phyloP scores from a whole-genome alignment of 441 rosid genomes.

The Adansonia grandidieri region DNA sequence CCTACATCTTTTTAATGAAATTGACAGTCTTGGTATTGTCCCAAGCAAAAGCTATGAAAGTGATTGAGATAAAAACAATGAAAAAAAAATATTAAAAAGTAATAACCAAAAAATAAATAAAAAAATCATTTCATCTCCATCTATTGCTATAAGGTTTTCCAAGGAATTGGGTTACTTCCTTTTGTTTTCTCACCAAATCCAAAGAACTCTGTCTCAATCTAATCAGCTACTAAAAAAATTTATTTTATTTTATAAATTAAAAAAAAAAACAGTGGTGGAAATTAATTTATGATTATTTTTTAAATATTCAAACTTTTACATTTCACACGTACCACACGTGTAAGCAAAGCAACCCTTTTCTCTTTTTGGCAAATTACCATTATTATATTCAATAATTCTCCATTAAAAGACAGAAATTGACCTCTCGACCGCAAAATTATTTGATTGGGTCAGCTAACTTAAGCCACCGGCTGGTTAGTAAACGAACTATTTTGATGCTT shows the following conservation, averaged over 20 bases:
- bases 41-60: constrained; percentile 35
- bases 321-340: constrained; percentile 18
- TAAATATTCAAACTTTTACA: not conserved
- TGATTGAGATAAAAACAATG: constrained; percentile 34
- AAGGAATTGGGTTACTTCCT: constrained; percentile 4
- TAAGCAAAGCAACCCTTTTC: constrained; percentile 21
- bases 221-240: not conserved
- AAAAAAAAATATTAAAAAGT: not conserved
- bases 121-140: not conserved
- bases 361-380: constrained; percentile 21
- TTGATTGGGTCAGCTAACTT: constrained; percentile 14
- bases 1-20: constrained; percentile 31
- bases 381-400: constrained; percentile 33
- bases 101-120: not conserved
- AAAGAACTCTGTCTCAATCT: not conserved
- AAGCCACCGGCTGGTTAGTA: constrained; percentile 1
- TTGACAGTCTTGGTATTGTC: constrained; percentile 39
- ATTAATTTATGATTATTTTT: not conserved
- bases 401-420: constrained; percentile 29
- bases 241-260: constrained; percentile 1
- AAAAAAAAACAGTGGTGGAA: not conserved
- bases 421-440: constrained; percentile 30
- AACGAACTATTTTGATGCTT: constrained; percentile 16
- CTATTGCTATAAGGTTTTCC: not conserved
- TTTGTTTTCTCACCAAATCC: constrained; percentile 1